A percentile compares a stretch with the other conserved stretches of the same genome.
phyloP scores from a whole-genome alignment of 2,329 filamentous ascomycete genomes.

The Alternaria conjuncta region DNA sequence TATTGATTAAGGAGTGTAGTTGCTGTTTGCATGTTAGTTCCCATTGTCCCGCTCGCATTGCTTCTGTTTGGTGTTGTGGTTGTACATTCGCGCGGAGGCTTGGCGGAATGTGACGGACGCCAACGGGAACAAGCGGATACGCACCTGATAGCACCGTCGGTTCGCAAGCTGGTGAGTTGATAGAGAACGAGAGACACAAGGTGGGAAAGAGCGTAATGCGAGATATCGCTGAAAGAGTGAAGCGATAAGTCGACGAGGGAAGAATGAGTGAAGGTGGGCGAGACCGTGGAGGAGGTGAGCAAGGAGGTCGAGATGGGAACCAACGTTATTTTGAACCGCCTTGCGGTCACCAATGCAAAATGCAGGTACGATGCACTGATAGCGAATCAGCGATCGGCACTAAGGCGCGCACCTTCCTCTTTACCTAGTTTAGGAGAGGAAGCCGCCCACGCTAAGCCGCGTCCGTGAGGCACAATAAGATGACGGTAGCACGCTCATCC shows the following conservation, averaged over 20 bases:
- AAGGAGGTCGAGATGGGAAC: slow-evolving; percentile 26
- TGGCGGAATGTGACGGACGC: slow-evolving; percentile 25
- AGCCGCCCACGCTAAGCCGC: slow-evolving; percentile 20
- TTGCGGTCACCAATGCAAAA: slow-evolving; percentile 26
- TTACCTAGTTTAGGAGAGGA: slow-evolving; percentile 5
- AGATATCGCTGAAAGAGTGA: slow-evolving; percentile 69
- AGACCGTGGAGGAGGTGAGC: slow-evolving; percentile 45
- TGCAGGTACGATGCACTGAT: slow-evolving; percentile 18
- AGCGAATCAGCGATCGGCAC: slow-evolving; percentile 9
- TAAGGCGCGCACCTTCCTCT: slow-evolving; percentile 3
- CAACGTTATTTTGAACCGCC: slow-evolving; percentile 27
- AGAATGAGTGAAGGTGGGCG: slow-evolving; percentile 28
- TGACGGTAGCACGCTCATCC: slow-evolving; percentile 13
- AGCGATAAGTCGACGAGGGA: slow-evolving; percentile 57
- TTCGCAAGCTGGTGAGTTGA: slow-evolving; percentile 10
- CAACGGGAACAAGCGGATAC: slow-evolving; percentile 26
- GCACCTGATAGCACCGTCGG: slow-evolving; percentile 35
- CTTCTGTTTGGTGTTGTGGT: slow-evolving; percentile 22
- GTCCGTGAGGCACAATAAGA: slow-evolving; percentile 17
- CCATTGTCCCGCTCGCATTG: slow-evolving; percentile 4
- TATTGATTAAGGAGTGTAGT: slow-evolving; percentile 37
- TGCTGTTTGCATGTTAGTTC: slow-evolving; percentile 33
- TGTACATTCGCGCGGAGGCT: slow-evolving; percentile 6
- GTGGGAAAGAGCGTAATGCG: slow-evolving; percentile 51
- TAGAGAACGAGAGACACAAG: slow-evolving; percentile 31